Evolutionary conservation across 305 asterid species (phyloP).

Genomic region (Solanum hybrid): DNA sequence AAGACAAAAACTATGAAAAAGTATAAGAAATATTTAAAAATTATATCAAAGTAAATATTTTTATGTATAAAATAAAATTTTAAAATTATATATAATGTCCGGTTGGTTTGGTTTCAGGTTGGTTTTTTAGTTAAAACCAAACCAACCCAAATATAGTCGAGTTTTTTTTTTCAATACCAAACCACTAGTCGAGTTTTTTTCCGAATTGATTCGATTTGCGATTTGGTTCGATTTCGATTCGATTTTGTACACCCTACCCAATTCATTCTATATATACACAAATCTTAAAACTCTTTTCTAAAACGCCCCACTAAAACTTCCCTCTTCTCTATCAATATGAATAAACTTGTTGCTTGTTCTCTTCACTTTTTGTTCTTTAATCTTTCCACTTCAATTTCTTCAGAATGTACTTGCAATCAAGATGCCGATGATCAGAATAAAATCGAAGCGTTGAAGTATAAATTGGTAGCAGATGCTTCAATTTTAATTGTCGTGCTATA

Average conservation of each 20-base stretch:
- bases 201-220: too few species aligned
- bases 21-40: too few species aligned
- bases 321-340: conserved; percentile 13
- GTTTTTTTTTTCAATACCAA: too few species aligned
- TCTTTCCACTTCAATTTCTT: neutral
- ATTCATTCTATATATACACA: neutral
- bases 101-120: neutral
- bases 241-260: neutral
- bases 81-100: neutral
- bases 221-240: too few species aligned
- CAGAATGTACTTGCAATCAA: conserved; percentile 10
- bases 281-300: neutral
- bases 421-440: conserved; percentile 9
- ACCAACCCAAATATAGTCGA: too few species aligned
- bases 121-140: too few species aligned
- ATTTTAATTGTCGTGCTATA: conserved; percentile 27
- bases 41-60: too few species aligned
- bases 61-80: too few species aligned
- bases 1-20: neutral
- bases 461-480: conserved; percentile 30
- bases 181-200: too few species aligned
- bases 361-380: neutral
- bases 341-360: neutral
- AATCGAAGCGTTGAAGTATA: conserved; percentile 37
- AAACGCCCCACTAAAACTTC: neutral